Evolutionary conservation across 345 rosid species (phyloP).

Genomic region (Lumnitzera littorea): DNA sequence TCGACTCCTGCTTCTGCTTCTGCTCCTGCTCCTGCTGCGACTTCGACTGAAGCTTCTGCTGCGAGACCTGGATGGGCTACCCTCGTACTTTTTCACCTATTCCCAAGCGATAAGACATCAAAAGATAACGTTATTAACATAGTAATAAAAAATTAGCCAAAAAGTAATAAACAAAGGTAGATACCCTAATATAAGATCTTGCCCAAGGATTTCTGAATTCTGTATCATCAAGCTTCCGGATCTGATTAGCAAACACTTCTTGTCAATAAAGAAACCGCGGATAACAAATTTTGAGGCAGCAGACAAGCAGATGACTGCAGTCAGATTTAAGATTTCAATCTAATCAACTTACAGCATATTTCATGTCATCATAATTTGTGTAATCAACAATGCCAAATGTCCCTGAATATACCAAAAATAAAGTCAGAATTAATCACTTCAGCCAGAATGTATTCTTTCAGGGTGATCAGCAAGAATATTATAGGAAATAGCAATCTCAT

Average conservation of each 20-base stretch:
- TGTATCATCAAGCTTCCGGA: constrained; percentile 75
- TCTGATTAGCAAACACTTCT: constrained; percentile 18
- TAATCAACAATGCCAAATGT: constrained; percentile 92
- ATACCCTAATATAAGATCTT: constrained; percentile 65
- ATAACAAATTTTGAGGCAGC: not conserved
- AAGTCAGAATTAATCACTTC: no score
- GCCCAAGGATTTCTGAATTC: constrained; percentile 91
- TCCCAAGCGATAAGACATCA: not conserved
- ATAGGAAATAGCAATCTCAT: no score
- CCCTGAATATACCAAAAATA: constrained; percentile 26
- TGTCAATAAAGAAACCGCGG: not conserved
- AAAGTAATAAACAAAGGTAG: not conserved
- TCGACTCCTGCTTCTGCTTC: constrained; percentile 25
- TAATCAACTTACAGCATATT: constrained; percentile 70
- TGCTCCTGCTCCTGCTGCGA: constrained; percentile 44
- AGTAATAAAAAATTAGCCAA: not conserved
- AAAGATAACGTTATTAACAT: not conserved
- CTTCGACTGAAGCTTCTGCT: constrained; percentile 64
- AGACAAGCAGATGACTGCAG: not conserved
- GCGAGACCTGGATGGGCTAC: constrained; percentile 52
- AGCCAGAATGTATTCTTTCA: no score
- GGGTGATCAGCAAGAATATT: no score
- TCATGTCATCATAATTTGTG: constrained; percentile 90
- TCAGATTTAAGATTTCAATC: not conserved
- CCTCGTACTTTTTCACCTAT: constrained; percentile 64